Evolutionary conservation across 2,329 filamentous ascomycete species (phyloP).

Genomic region (Colletotrichum tanaceti): DNA sequence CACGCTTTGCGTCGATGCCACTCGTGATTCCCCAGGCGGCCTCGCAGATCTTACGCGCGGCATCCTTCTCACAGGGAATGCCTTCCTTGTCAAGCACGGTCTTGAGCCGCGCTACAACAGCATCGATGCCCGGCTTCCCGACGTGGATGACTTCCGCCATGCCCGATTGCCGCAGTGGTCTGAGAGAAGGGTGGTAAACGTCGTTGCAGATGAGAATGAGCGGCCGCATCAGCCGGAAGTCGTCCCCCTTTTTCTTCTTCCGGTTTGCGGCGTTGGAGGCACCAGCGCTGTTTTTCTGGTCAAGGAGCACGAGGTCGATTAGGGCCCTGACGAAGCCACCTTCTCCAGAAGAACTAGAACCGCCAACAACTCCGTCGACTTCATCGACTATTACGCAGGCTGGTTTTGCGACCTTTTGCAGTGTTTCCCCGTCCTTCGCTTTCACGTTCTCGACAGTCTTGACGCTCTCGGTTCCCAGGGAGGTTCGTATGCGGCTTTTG

Average conservation of each 20-base stretch:
- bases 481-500: constrained; percentile 89
- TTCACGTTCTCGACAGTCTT: constrained; percentile 76
- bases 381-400: constrained; percentile 96
- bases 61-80: constrained; percentile 88
- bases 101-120: constrained; percentile 84
- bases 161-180: constrained; percentile 84
- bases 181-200: constrained; percentile 89
- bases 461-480: constrained; percentile 93
- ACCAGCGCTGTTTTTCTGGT: constrained; percentile 77
- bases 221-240: constrained; percentile 87
- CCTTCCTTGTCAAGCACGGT: constrained; percentile 89
- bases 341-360: constrained; percentile 81
- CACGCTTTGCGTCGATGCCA: constrained; percentile 75
- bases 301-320: constrained; percentile 87
- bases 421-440: constrained; percentile 59
- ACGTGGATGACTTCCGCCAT: constrained; percentile 93
- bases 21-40: constrained; percentile 83
- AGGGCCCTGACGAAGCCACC: constrained; percentile 95
- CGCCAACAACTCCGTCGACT: constrained; percentile 91
- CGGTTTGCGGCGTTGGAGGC: constrained; percentile 46
- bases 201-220: constrained; percentile 97
- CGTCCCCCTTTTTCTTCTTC: constrained; percentile 82
- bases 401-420: constrained; percentile 81
- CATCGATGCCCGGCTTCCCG: constrained; percentile 87
- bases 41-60: constrained; percentile 85